A percentile compares a stretch with the other conserved stretches of the same genome.
phyloP scores from a whole-genome alignment of 2,329 filamentous ascomycete genomes.

The Acephala macrosclerotiorum region DNA sequence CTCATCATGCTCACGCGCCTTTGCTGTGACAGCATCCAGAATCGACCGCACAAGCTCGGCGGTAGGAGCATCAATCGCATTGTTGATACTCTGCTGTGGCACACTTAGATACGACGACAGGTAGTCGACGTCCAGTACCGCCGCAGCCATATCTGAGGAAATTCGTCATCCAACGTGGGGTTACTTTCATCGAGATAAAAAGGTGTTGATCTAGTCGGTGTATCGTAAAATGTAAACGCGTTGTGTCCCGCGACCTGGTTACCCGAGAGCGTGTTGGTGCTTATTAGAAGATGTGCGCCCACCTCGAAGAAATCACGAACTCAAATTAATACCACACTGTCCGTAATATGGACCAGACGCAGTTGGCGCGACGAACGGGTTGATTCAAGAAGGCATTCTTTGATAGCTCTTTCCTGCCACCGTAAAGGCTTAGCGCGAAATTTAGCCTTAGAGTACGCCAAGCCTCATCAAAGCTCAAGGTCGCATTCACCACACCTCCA shows the following conservation, averaged over 20 bases:
- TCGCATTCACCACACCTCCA: slow-evolving; percentile 1
- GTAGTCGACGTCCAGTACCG: slow-evolving; percentile 73
- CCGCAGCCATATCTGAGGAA: slow-evolving; percentile 61
- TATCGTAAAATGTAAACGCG: slow-evolving; percentile 18
- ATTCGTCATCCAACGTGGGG: slow-evolving; percentile 34
- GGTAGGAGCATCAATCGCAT: slow-evolving; percentile 73
- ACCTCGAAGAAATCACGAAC: neutral
- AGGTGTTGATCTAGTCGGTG: slow-evolving; percentile 10
- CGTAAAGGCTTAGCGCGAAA: slow-evolving; percentile 6
- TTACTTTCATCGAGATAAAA: slow-evolving; percentile 21
- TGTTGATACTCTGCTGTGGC: slow-evolving; percentile 67
- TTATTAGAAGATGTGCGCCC: slow-evolving; percentile 7
- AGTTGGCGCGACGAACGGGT: neutral
- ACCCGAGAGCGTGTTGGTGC: neutral
- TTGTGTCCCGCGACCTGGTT: slow-evolving; percentile 8
- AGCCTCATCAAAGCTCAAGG: slow-evolving; percentile 9
- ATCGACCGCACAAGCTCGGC: slow-evolving; percentile 79
- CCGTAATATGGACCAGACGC: neutral
- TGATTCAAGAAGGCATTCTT: slow-evolving; percentile 9
- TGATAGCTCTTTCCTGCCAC: slow-evolving; percentile 7
- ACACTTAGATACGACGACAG: slow-evolving; percentile 75
- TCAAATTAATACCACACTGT: neutral
- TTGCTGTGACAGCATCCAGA: slow-evolving; percentile 76
- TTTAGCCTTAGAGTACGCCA: slow-evolving; percentile 3
- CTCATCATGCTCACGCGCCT: slow-evolving; percentile 83